Base-by-base conservation (phyloP, 495 filamentous ascomycete genomes). In the Umbilicaria muhlenbergii region DNA sequence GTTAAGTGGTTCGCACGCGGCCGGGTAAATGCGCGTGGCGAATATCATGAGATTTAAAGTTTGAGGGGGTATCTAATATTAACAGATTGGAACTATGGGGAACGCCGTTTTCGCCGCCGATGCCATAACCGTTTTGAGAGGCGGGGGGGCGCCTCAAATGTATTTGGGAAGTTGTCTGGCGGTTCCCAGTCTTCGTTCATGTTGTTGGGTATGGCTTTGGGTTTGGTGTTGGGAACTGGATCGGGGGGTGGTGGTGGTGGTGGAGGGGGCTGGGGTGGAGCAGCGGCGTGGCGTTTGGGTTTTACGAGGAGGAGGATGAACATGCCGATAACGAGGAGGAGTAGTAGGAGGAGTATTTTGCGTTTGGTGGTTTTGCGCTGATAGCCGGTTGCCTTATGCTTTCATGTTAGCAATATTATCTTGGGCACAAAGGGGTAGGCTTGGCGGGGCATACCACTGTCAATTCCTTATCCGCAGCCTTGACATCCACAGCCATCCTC, bases 401-500 rank as follows among this genome's bases (percentile, higher is more conserved):
- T n/a, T 31, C 15, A 41, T 2, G 34, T 13, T 44, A 16, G 31
- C 28, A 28, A 28, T 4, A 8, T 11, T 11, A 44, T 19, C 8
- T 37, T 10, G 11, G 17, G 31, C 7, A 2, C n/a, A 3, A 38
- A 8, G 16, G 41, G 21, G 17, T 13, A 28, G 13, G 34, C 6
- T 10, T 6, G 24, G 34, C 17, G 17, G 32, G 44, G 64, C 71
- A 50, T 60, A 85, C 85, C 45, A 89, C 77, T 48, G 73, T 83
- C 42, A 98, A 70, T 62, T 98, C 91, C 59, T 88, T 89, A 46
- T 91, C 86, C 8, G 91, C 91, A 15, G 70, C 78, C 58, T 94
- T 93, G 28, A 96, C 85, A 53, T 95, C 82, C 18, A 73, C 75
- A 11, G 73, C 77, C 86, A 95, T 94, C 45, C 74, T 70, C 64